A percentile compares a stretch with the other conserved stretches of the same genome.
Evolutionary conservation across 2,329 filamentous ascomycete genomes (phyloP).

Genomic region (Penicillium nordicum): DNA sequence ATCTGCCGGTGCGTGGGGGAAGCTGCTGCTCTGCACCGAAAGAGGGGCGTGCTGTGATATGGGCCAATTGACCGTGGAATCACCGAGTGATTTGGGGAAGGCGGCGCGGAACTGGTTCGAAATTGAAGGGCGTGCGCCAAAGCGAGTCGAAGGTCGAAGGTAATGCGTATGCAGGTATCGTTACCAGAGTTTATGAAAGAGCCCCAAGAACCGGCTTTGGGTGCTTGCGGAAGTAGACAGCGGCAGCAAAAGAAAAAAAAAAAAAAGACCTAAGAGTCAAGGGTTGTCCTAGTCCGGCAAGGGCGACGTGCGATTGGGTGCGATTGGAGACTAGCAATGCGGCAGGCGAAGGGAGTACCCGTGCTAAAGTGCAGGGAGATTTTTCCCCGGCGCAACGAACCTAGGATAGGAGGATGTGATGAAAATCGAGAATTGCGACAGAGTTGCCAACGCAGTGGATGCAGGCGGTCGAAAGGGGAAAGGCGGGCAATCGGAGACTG

Average conservation of each 20-base stretch:
- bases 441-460: constrained; percentile 35
- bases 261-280: constrained; percentile 8
- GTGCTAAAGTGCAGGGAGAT: constrained; percentile 17
- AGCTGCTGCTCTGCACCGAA: constrained; percentile 30
- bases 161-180: constrained; percentile 25
- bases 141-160: constrained; percentile 26
- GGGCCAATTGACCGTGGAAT: constrained; percentile 29
- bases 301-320: constrained; percentile 16
- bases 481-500: constrained; percentile 31
- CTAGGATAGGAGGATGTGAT: constrained; percentile 22
- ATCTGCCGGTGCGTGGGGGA: constrained; percentile 36
- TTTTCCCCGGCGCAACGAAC: constrained; percentile 19
- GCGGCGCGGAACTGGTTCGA: constrained; percentile 14
- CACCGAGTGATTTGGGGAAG: constrained; percentile 15
- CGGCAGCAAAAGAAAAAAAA: background rate
- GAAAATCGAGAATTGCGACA: constrained; percentile 31
- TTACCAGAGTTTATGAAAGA: constrained; percentile 18
- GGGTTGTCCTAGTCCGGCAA: constrained; percentile 11
- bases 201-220: constrained; percentile 18
- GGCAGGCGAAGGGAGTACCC: constrained; percentile 25
- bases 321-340: constrained; percentile 18
- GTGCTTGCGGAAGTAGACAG: constrained; percentile 19
- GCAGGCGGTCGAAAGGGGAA: constrained; percentile 38
- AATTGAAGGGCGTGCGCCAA: constrained; percentile 14
- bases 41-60: constrained; percentile 26